phyloP scores from a whole-genome alignment of 805 yeast species.

The Saturnispora kantuleensis region DNA sequence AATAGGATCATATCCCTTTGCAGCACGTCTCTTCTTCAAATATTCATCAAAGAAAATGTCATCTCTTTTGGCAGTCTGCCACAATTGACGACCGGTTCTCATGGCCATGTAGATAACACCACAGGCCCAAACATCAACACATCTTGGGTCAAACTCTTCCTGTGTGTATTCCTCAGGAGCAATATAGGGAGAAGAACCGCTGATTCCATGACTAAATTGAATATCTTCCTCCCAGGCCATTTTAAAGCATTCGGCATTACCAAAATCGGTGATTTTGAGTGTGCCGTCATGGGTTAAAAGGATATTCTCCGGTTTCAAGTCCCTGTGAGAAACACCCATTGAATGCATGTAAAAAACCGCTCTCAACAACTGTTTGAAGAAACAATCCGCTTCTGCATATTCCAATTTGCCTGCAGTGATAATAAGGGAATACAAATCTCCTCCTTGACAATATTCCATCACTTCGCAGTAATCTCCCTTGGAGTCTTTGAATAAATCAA shows the following conservation, averaged over 20 bases:
- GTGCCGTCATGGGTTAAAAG: constrained; percentile 63
- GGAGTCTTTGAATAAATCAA: constrained; percentile 70
- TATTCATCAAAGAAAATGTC: constrained; percentile 78
- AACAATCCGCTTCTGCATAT: constrained; percentile 80
- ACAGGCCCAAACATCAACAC: constrained; percentile 86
- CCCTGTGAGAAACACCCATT: constrained; percentile 85
- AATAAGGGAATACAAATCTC: constrained; percentile 67
- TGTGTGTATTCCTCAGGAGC: constrained; percentile 77
- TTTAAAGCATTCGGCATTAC: constrained; percentile 71
- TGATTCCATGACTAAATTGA: constrained; percentile 62
- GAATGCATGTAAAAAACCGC: constrained; percentile 86
- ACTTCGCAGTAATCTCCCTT: constrained; percentile 79
- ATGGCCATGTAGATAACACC: constrained; percentile 90
- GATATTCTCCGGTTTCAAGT: constrained; percentile 80
- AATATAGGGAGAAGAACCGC: constrained; percentile 84
- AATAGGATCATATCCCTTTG: constrained; percentile 85
- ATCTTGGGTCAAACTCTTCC: constrained; percentile 67
- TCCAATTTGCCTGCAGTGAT: constrained; percentile 72
- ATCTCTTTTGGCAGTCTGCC: constrained; percentile 73
- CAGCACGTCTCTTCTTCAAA: constrained; percentile 66
- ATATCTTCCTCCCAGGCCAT: constrained; percentile 77
- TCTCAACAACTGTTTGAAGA: constrained; percentile 68
- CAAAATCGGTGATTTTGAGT: constrained; percentile 81
- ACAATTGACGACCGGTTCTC: constrained; percentile 89
- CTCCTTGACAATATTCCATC: constrained; percentile 79